Base-by-base conservation (phyloP, 2,329 filamentous ascomycete species). In the Passalora sequoiae region DNA sequence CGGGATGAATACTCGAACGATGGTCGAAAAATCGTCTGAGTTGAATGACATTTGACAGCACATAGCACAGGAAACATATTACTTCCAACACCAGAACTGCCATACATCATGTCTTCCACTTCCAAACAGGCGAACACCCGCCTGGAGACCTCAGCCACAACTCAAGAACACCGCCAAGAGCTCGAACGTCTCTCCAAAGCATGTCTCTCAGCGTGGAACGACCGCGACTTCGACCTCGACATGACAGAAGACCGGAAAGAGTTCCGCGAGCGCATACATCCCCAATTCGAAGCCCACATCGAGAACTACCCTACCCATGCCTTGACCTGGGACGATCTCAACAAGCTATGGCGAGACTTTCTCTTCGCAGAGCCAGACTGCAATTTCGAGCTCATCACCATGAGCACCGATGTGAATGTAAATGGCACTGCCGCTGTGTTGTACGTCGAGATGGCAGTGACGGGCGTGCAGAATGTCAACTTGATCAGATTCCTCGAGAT, bases 261-360 rank as follows among this genome's bases (percentile, higher is more conserved):
- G 17, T 33, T 44, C 28, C 33, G 25, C 20, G 9, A 20, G 16
- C 28, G 35, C 19, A 24, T 44, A 6, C 31, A 33, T 12, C 42
- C 42, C 16, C 19, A 20, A n/a, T 44, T 44, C 19, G 28, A 39
- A 38, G 27, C 35, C 6, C 33, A 29, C 9, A 25, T 39, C 27
- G 35, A 38, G 9, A 22, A 31, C 27, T 38, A 31, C 17, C 33
- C 42, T 7, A 21, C 25, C 7, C 25, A 44, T 10, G 42, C 29
- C 33, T 20, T 44, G 27, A 17, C 33, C 12, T 44, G 42, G 35
- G 6, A 38, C n/a, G 42, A 33, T 13, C 27, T 44, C 15, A 25
- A 32, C 17, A n/a, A 39, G 5, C 35, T 38, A 6, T 44, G 42
- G 33, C 17, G 15, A 20, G n/a, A 25, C 15, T 39, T 39, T 13